Conservation (phyloP, 371 early-diverging fungal species). For the Mucor velutinosus region DNA sequence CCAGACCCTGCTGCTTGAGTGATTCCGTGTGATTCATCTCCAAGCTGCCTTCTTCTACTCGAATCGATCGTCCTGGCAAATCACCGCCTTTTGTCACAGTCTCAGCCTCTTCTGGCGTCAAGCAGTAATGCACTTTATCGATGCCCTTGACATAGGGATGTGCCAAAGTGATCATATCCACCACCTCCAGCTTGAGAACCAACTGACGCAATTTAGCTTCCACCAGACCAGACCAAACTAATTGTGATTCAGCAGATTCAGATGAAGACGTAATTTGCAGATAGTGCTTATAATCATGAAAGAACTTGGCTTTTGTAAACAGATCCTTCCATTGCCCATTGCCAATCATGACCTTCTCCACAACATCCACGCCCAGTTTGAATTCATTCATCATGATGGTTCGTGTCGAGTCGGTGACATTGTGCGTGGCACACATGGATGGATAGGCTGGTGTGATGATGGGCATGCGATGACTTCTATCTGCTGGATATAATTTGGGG, state of each 20-base stretch:
- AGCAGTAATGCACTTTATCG: constrained; percentile 68
- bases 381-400: constrained; percentile 89
- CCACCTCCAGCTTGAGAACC: constrained; percentile 83
- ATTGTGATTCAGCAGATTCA: constrained; percentile 71
- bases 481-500: constrained; percentile 89
- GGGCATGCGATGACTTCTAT: constrained; percentile 97
- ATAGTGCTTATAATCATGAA: constrained; percentile 88
- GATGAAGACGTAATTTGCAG: constrained; percentile 89
- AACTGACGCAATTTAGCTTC: constrained; percentile 95
- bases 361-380: constrained; percentile 68
- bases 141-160: constrained; percentile 93
- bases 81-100: constrained; percentile 67
- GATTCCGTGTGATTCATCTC: constrained; percentile 39
- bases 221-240: constrained; percentile 88
- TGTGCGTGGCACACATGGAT: constrained; percentile 99
- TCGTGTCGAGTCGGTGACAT: constrained; percentile 93
- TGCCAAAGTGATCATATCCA: constrained; percentile 79
- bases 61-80: constrained; percentile 35
- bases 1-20: constrained; percentile 33
- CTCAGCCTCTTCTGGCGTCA: constrained; percentile 64
- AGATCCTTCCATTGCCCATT: constrained; percentile 63
- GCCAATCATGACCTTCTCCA: constrained; percentile 72
- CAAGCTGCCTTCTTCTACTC: constrained; percentile 43
- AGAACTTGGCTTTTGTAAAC: constrained; percentile 91
- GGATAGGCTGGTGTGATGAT: constrained; percentile 99